Conservation (phyloP, 1,284 basidiomycete genomes). For the Ceratobasidium theobromae region DNA sequence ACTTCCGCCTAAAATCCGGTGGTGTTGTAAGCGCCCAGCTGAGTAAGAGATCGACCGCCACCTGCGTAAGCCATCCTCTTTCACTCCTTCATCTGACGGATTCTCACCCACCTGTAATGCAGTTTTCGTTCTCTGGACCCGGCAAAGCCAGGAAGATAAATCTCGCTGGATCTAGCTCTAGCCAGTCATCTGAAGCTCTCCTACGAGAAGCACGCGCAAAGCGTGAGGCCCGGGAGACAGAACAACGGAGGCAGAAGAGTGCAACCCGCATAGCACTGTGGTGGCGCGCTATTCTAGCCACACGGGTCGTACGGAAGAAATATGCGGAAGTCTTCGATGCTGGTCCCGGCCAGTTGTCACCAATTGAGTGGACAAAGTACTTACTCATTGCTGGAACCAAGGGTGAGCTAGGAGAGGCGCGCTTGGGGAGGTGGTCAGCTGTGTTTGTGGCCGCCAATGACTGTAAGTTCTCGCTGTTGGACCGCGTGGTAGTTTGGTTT, state of each 20-base stretch:
- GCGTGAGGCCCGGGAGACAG: constrained; percentile 58
- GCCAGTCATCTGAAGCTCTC: constrained; percentile 56
- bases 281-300: constrained; percentile 58
- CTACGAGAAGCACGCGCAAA: constrained; percentile 61
- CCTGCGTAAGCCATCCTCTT: constrained; percentile 1
- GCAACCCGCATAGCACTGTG: constrained; percentile 66
- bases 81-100: neutral
- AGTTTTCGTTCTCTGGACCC: constrained; percentile 42
- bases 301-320: constrained; percentile 46
- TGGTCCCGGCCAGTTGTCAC: constrained; percentile 37
- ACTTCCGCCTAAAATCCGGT: too few relatives aligned
- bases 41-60: neutral
- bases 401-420: constrained; percentile 37
- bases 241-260: constrained; percentile 56
- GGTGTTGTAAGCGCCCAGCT: neutral
- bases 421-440: constrained; percentile 56
- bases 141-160: constrained; percentile 66
- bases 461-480: constrained; percentile 44
- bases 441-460: constrained; percentile 46
- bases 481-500: neutral
- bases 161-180: constrained; percentile 61
- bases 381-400: constrained; percentile 33
- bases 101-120: constrained; percentile 25
- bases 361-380: constrained; percentile 33
- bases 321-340: constrained; percentile 51